These are phyloP conservation scores for Fusarium armeniacum DNA, from an alignment of 2,329 filamentous ascomycete species.

Conservation along the genomic window DNA sequence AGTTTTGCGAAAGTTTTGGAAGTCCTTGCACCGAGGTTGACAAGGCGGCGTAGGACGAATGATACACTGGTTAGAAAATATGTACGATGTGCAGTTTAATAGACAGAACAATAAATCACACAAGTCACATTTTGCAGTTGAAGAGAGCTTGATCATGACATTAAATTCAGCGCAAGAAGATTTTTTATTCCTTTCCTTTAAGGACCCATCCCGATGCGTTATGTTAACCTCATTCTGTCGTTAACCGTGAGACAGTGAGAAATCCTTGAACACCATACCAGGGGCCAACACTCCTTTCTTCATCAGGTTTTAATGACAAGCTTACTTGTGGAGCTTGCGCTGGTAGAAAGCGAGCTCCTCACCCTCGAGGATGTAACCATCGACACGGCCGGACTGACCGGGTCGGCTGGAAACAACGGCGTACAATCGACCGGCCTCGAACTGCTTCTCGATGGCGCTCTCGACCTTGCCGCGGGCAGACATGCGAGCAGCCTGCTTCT, in stretches of 20 bases:
- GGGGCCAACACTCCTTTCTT: slow-evolving; percentile 47
- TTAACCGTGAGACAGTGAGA: slow-evolving; percentile 55
- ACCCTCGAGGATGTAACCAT: slow-evolving; percentile 98
- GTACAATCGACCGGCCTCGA: slow-evolving; percentile 98
- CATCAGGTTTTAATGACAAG: slow-evolving; percentile 39
- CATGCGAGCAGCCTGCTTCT: slow-evolving; percentile 94
- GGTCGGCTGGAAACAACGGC: slow-evolving; percentile 93
- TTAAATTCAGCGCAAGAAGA: slow-evolving; percentile 54
- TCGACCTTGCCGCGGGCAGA: slow-evolving; percentile 93
- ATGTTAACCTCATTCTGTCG: slow-evolving; percentile 56
- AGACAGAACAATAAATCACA: background rate
- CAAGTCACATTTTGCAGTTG: slow-evolving; percentile 38
- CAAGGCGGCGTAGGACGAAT: slow-evolving; percentile 19
- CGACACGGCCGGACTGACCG: slow-evolving; percentile 95
- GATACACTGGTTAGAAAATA: slow-evolving; percentile 19
- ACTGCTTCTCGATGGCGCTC: slow-evolving; percentile 93
- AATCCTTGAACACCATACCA: slow-evolving; percentile 58
- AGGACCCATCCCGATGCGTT: slow-evolving; percentile 57
- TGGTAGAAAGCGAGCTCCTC: slow-evolving; percentile 99
- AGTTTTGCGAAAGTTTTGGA: slow-evolving; percentile 18
- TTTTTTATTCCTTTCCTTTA: slow-evolving; percentile 58
- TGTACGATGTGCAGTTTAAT: background rate
- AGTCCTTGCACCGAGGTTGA: slow-evolving; percentile 1
- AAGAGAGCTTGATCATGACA: slow-evolving; percentile 50
- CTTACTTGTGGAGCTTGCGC: slow-evolving; percentile 98